Evolutionary conservation across 176 grass and related monocot genomes (phyloP), one percentile per base, ranked within the genome.

Genomic region (Tillandsia fasciculata): DNA sequence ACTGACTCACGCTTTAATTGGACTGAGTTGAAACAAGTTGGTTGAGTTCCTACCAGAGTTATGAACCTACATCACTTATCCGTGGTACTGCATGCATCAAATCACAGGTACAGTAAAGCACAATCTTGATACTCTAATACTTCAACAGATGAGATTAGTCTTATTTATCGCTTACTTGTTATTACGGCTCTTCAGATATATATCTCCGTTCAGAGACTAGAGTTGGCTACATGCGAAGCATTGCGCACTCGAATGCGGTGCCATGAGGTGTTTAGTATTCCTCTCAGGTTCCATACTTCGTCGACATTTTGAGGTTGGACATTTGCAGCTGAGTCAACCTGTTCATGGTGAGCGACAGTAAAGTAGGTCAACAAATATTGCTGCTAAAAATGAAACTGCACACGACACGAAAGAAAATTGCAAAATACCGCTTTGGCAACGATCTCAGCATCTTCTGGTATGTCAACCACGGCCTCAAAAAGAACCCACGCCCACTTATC

Each of bases 401-500:
- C 3, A 65, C 5, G 15, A 47, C 9, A 52, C 2, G 9, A 70
- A 51, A 13, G 26, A 52, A 20, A 20, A 59, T 59, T 18, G n/a
- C 1, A 17, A 59, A 59, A 67, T 88, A 96, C 91, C 49, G 91
- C 91, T 82, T 96, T 96, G 52, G 78, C 84, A 29, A 91, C 22
- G 66, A 96, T 96, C 74, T 96, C 87, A 28, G 87, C 82, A 68
- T 90, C 80, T 59, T 70, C 33, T 65, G 79, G 74, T 68, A 91
- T 27, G 59, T 85, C 76, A 51, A 91, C 70, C 42, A 86, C 74
- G 56, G 85, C 82, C 42, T 91, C 82, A n/a, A 96, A 96, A 51
- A 91, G 76, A 80, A 96, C 85, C 91, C 91, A 96, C 58, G 84
- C 91, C 91, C 87, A 96, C 72, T 82, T 96, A 56, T 96, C 91